phyloP scores from a whole-genome alignment of 1,139 yeast genomes.

The Saccharomyces hybrid region DNA sequence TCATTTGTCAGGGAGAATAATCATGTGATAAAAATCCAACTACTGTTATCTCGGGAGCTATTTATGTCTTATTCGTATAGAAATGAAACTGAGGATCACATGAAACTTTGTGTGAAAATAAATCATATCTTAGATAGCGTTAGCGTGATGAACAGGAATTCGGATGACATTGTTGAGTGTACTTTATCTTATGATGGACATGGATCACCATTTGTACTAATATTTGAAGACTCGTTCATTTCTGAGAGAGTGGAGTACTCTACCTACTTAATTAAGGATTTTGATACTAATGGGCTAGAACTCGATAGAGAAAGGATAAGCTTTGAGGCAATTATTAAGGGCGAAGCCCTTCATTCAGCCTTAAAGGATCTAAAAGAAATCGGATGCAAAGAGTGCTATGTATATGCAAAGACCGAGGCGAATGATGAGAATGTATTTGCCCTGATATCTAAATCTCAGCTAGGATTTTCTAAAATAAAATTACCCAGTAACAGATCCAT shows the following conservation, averaged over 20 bases:
- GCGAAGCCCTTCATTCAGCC: slow-evolving; percentile 56
- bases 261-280: slow-evolving; percentile 43
- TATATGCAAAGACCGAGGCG: slow-evolving; percentile 38
- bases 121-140: slow-evolving; percentile 41
- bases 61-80: slow-evolving; percentile 29
- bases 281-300: slow-evolving; percentile 35
- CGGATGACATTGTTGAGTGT: slow-evolving; percentile 38
- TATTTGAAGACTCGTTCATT: slow-evolving; percentile 63
- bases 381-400: slow-evolving; percentile 50
- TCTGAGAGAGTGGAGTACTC: slow-evolving; percentile 65
- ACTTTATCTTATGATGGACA: slow-evolving; percentile 44
- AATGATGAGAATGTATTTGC: slow-evolving; percentile 28
- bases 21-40: slow-evolving; percentile 30
- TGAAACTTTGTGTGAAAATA: slow-evolving; percentile 35
- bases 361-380: slow-evolving; percentile 62
- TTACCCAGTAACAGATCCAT: slow-evolving; percentile 59
- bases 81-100: slow-evolving; percentile 12
- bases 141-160: slow-evolving; percentile 33
- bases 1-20: slow-evolving; percentile 34
- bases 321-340: slow-evolving; percentile 60
- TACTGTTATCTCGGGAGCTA: slow-evolving; percentile 28
- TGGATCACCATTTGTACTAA: slow-evolving; percentile 60
- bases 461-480: slow-evolving; percentile 62
- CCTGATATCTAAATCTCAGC: slow-evolving; percentile 53
- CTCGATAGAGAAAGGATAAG: slow-evolving; percentile 46